Evolutionary conservation across 805 yeast species (phyloP), one percentile per base, ranked within the genome.

Genomic region (Kregervanrija fluxuum): DNA sequence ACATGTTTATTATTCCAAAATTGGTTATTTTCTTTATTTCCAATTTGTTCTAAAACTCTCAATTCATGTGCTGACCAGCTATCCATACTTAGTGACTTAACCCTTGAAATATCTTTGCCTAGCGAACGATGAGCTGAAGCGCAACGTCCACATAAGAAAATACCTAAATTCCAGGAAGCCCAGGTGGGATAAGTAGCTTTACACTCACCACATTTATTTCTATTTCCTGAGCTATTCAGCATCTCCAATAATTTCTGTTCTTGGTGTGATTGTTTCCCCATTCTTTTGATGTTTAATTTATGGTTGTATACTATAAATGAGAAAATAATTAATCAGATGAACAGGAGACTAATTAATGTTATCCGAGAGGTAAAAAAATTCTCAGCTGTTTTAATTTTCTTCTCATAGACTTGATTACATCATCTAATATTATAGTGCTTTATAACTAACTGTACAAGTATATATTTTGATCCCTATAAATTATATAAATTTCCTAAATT

Each of bases 141-240:
- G 71, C 95, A 87, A 51, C 93, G 68, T 12, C 93, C 93, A 67
- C 95, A 87, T 13, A 87, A 67, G 47, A 87, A 80, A 4, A 85
- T 65, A 28, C 95, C 95, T 37, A 85, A 54, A 37, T 66, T 62
- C 64, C 62, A 62, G 9, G 67, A 62, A 3, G 70, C 68, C 70
- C 69, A 65, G 5, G 84, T 85, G 8, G 95, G 93, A 60, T 74
- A 80, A 4, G 74, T 58, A 5, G 78, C 66, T 2, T 77, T 75
- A 65, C 95, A 86, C 59, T 86, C 95, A 33, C 89, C 95, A 62
- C 95, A 86, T 57, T 71, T 76, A 61, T 84, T 85, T 40, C 68
- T 66, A 58, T 85, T 86, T 13, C 64, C 77, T 11, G 75, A 67
- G 37, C 68, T 57, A 56, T 82, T 83, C 51, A 85, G 70, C 46